Percentiles rank a stretch among this genome's conserved stretches.
Conservation (phyloP, 2,329 filamentous ascomycete genomes). For the Xylariales sp. region DNA sequence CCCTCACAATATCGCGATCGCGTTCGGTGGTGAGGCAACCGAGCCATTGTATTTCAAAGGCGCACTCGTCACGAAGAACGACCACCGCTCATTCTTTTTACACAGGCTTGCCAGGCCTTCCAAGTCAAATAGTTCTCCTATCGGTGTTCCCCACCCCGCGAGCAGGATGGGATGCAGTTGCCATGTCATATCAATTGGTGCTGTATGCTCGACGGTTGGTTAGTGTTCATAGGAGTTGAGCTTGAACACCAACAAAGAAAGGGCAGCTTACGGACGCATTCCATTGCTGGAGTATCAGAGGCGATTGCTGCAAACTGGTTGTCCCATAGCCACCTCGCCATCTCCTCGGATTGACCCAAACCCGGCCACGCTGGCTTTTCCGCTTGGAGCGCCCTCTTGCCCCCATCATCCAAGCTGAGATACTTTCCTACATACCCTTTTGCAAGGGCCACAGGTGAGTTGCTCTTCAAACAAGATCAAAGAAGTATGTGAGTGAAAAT, state of each 20-base stretch:
- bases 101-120: slow-evolving; percentile 18
- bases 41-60: slow-evolving; percentile 16
- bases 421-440: no score
- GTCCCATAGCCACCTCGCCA: neutral
- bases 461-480: no score
- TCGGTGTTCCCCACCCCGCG: slow-evolving; percentile 21
- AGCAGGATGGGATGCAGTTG: slow-evolving; percentile 23
- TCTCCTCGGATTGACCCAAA: slow-evolving; percentile 5
- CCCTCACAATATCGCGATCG: slow-evolving; percentile 16
- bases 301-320: neutral
- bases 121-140: slow-evolving; percentile 25
- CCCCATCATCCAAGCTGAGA: no score
- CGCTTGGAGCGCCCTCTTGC: slow-evolving; percentile 16
- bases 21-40: slow-evolving; percentile 16
- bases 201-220: no score
- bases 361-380: slow-evolving; percentile 11
- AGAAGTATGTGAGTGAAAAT: no score
- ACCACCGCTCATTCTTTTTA: slow-evolving; percentile 11
- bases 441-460: no score
- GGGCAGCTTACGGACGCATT: neutral
- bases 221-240: no score
- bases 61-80: slow-evolving; percentile 16
- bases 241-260: neutral
- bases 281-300: neutral
- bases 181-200: no score